Base-by-base conservation (phyloP, 805 yeast species). In the Teunomyces kruisii region DNA sequence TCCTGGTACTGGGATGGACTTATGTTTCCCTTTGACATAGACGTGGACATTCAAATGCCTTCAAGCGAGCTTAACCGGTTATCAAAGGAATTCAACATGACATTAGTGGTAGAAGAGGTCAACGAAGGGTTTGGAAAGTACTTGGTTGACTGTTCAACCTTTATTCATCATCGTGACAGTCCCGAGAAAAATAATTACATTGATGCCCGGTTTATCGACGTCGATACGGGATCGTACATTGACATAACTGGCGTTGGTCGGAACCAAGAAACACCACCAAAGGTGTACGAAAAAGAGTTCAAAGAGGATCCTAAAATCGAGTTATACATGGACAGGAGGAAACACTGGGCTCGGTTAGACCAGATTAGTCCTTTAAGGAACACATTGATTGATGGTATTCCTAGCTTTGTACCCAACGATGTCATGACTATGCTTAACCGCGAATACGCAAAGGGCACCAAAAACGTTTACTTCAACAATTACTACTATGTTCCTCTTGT, bases 81-180 rank as follows among this genome's bases (percentile, higher is more conserved):
- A 13, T 45, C 59, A 28, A 40, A 50, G 28, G 29, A 43, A 14
- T 59, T 49, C 42, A 60, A 60, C 49, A 62, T 58, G 41, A 43
- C 57, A 12, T 40, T 59, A 42, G 42, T 60, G 30, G 58, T 60
- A 2, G 64, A 60, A 30, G 54, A 48, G 46, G 48, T 60, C 3
- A 78, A 64, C 16, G 67, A 76, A 42, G 84, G 85, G 1, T 71
- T 76, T 55, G 85, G 86, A 0, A 70, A 77, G 44, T 83, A 74
- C 56, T 72, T 79, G 43, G 47, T 82, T 33, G 65, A 60, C 42
- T 59, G 65, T 41, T 61, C 59, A 3, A 48, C 56, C 6, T 57
- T 51, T 44, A 49, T 60, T 31, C 44, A 50, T 12, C 35, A 43
- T 17, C 46, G 48, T 37, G 63, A 49, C 32, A 47, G 47, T 14